Percentiles rank a stretch among this genome's conserved stretches.
Evolutionary conservation across 2,329 filamentous ascomycete species (phyloP).

Genomic region (Elsinoe fawcettii): DNA sequence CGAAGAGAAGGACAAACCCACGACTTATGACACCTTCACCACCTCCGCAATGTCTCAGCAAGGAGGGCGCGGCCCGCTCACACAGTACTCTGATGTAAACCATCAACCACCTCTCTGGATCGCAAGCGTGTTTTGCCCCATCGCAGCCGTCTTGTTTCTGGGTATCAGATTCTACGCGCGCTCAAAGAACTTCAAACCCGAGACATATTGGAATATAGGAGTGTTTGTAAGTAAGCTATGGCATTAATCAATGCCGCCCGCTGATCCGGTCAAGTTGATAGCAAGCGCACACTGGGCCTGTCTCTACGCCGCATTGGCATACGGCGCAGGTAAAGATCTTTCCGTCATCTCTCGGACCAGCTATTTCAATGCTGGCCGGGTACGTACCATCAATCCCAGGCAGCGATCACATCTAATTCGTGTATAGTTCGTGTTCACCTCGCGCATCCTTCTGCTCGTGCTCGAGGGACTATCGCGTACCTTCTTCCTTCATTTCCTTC

Average conservation of each 20-base stretch:
- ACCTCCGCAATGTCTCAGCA: not conserved
- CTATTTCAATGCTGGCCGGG: slow-evolving; percentile 4
- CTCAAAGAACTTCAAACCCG: slow-evolving; percentile 12
- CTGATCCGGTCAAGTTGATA: slow-evolving; percentile 1
- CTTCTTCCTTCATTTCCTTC: slow-evolving; percentile 9
- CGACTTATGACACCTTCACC: not conserved
- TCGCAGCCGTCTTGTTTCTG: slow-evolving; percentile 6
- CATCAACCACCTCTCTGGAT: slow-evolving; percentile 9
- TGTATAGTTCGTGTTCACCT: not conserved
- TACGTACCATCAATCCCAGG: not conserved
- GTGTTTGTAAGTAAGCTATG: not conserved
- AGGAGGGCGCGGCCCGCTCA: not conserved
- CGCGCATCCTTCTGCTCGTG: slow-evolving; percentile 3
- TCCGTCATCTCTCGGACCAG: not conserved
- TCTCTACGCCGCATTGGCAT: slow-evolving; percentile 10
- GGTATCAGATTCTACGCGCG: slow-evolving; percentile 10
- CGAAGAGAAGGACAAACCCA: not conserved
- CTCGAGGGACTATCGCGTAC: slow-evolving; percentile 7
- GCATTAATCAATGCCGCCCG: not conserved
- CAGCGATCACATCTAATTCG: not conserved
- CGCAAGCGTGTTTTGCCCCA: slow-evolving; percentile 9
- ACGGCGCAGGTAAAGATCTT: slow-evolving; percentile 11
- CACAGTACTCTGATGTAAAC: slow-evolving; percentile 9
- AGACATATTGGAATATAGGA: slow-evolving; percentile 10
- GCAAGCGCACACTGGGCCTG: slow-evolving; percentile 11